Conservation (phyloP, 129 eudicot species). For the Tanacetum coccineum region DNA sequence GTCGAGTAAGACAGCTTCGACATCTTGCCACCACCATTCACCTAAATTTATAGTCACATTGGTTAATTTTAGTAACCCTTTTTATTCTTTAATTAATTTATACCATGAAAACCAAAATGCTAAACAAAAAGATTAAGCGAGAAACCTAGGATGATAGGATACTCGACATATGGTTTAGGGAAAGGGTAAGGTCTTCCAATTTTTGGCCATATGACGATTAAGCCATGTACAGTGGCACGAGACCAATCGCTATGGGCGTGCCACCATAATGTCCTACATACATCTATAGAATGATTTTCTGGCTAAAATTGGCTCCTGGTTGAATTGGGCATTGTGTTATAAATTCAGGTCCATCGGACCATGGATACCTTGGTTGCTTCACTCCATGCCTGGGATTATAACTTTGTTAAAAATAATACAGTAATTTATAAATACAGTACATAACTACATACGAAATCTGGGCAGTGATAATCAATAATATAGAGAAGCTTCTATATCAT, state of each 20-base stretch:
- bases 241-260: conserved; percentile 36
- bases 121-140: not conserved
- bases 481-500: too few relatives aligned
- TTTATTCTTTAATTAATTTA: too few relatives aligned
- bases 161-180: conserved; percentile 40
- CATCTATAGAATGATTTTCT: conserved; percentile 32
- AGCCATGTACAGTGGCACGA: conserved; percentile 51
- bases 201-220: conserved; percentile 36
- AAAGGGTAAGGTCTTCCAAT: conserved; percentile 41
- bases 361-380: conserved; percentile 44
- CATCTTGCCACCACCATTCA: conserved; percentile 49
- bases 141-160: conserved; percentile 42
- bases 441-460: too few relatives aligned
- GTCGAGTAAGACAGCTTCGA: conserved; percentile 29
- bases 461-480: too few relatives aligned
- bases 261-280: conserved; percentile 59
- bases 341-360: conserved; percentile 56
- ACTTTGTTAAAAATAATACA: not conserved
- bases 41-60: conserved; percentile 18
- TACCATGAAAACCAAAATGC: too few relatives aligned
- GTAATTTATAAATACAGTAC: too few relatives aligned
- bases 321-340: conserved; percentile 55
- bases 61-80: not conserved
- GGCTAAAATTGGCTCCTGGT: conserved; percentile 46
- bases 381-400: conserved; percentile 24